Percentiles rank a stretch among this genome's conserved stretches.
phyloP scores from a whole-genome alignment of 2,329 filamentous ascomycete genomes.

The Ilyonectria robusta region DNA sequence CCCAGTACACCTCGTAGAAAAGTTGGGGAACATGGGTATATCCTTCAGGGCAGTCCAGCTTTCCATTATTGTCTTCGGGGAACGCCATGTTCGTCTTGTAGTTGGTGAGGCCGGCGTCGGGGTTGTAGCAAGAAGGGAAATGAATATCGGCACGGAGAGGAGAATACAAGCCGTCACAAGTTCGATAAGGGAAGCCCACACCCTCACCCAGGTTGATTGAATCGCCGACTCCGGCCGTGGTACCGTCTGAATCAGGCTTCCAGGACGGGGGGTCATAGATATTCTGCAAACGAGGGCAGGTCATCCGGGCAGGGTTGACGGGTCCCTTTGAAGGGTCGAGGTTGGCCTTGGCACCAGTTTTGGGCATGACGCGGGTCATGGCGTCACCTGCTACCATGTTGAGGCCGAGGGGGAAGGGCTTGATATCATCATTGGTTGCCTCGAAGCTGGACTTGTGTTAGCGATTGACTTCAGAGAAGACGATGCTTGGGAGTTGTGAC shows the following conservation, averaged over 20 bases:
- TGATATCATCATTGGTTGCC: slow-evolving; percentile 74
- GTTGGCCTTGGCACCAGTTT: slow-evolving; percentile 63
- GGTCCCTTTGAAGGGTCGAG: slow-evolving; percentile 66
- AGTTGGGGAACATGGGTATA: slow-evolving; percentile 70
- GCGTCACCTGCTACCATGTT: slow-evolving; percentile 80
- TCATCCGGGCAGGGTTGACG: slow-evolving; percentile 70
- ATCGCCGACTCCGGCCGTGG: slow-evolving; percentile 68
- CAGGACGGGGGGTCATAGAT: slow-evolving; percentile 66
- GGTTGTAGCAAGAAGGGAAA: slow-evolving; percentile 83
- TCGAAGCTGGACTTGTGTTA: slow-evolving; percentile 65
- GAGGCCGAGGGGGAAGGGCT: slow-evolving; percentile 79
- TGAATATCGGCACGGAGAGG: slow-evolving; percentile 77
- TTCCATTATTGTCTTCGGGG: slow-evolving; percentile 65
- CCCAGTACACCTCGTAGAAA: slow-evolving; percentile 74
- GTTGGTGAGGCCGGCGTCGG: slow-evolving; percentile 69
- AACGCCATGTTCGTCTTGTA: slow-evolving; percentile 77
- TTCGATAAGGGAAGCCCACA: slow-evolving; percentile 77
- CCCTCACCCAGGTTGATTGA: slow-evolving; percentile 69
- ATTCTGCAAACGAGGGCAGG: slow-evolving; percentile 69
- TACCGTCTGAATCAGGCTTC: slow-evolving; percentile 68
- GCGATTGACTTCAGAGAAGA: background rate
- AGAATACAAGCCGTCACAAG: slow-evolving; percentile 75
- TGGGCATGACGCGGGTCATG: slow-evolving; percentile 69
- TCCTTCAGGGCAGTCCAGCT: slow-evolving; percentile 68
- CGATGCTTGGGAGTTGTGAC: background rate